Evolutionary conservation across 2,329 filamentous ascomycete genomes (phyloP), one percentile per base, ranked within the genome.

Genomic region (Dactylellina haptotyla): DNA sequence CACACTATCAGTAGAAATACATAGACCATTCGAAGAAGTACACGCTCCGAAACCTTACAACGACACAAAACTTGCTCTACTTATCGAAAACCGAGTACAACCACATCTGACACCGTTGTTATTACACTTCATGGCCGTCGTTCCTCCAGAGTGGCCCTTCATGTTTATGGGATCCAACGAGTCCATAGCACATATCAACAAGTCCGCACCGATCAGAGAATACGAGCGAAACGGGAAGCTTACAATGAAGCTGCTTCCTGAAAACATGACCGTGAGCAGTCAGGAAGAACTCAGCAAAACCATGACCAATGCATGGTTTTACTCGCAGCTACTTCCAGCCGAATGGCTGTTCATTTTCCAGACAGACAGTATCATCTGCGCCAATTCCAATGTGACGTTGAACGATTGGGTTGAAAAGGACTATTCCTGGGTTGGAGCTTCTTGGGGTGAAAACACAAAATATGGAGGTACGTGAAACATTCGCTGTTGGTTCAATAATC

Each of bases 141-240:
- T 87, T 1, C 85, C 85, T 1, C 83, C 84, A 1, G 85, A 87
- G 79, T 87, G 85, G 85, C 83, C 83, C n/a, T 86, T 87, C 79
- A 82, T 83, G 43, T 86, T 86, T 80, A 85, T 87, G 82, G 85
- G 69, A 64, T 85, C 83, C n/a, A 46, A 79, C 30, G 81, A 82
- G 56, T 84, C 83, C 5, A 82, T 86, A 26, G 79, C 80, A 34
- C 76, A 76, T 73, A 77, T 86, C 77, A 72, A 75, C 61, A 65
- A 50, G 32, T 78, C 77, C 3, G 48, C 59, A 2, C 46, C 76
- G 6, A 63, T 78, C 1, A 64, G 66, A 26, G 59, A n/a, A 59
- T 77, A 77, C 14, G 62, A 64, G 6, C 39, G 30, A 1, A 73
- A 34, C 3, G 77, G 76, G 4, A 78, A 78, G 32, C 71, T 79